Evolutionary conservation across 768 basidiomycete species (phyloP), one percentile per base, ranked within the genome.

Genomic region (Neoboletus subvelutipes): DNA sequence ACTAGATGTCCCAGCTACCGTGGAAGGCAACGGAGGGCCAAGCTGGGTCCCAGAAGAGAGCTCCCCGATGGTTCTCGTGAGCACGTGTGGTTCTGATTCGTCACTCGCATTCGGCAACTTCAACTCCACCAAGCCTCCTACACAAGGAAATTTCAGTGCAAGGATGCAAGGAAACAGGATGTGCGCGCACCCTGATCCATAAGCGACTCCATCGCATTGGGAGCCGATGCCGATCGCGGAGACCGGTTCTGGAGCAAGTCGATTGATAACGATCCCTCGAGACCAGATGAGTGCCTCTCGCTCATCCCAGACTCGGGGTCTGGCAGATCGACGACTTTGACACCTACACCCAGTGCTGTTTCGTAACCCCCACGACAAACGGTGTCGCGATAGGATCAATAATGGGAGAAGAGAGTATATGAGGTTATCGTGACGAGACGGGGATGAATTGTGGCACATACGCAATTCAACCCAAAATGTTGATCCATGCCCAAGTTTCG

Each of bases 381-480:
- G 50, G 50, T 52, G 45, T 51, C 50, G 57, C 42, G n/a, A 51
- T 50, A 20, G 22, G 13, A 60, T 56, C 29, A 46, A 56, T 57
- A 26, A 43, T 39, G 54, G 40, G 42, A 53, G 45, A 54, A 48
- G 36, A 15, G 33, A 33, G 52, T 1, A 56, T 45, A 50, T 59
- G 45, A 67, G 58, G 50, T 37, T 55, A 34, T 46, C 57, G 20
- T 55, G 29, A 55, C 13, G 47, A 42, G 56, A 61, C 39, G 48
- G 41, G 58, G 49, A 66, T 61, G 45, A 52, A 48, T 40, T 37
- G 33, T 54, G 45, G 43, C 6, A 74, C 78, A 60, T 66, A 80
- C 77, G 87, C 36, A 92, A 71, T 69, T 92, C 90, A 10, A 92
- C 87, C 93, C 92, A 94, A 75, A 94, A 95, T 37, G 87, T 92